A percentile compares a stretch with the other conserved stretches of the same genome.
phyloP scores from a whole-genome alignment of 1,284 basidiomycete species.

The Boletus mariae region DNA sequence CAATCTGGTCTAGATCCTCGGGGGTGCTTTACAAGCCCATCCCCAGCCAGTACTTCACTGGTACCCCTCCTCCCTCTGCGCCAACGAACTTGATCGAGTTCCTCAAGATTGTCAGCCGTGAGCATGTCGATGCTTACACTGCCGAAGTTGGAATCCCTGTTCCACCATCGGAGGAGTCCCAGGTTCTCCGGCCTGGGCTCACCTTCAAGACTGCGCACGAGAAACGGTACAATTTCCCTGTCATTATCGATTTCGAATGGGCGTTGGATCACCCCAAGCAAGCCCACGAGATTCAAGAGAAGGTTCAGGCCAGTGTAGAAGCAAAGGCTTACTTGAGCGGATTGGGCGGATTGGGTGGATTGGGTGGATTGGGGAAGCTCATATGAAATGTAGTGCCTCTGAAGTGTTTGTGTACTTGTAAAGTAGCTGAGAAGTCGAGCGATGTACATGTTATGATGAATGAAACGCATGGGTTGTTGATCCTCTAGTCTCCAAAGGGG shows the following conservation, averaged over 20 bases:
- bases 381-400: background rate
- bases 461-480: no score
- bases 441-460: no score
- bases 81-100: background rate
- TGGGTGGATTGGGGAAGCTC: background rate
- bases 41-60: conserved; percentile 6
- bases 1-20: background rate
- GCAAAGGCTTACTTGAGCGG: background rate
- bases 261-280: conserved; percentile 2
- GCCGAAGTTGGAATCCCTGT: background rate
- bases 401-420: background rate
- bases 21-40: conserved; percentile 7
- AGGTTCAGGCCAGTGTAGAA: background rate
- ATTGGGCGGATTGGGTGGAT: background rate
- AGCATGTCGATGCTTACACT: conserved; percentile 5
- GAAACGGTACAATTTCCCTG: conserved; percentile 1
- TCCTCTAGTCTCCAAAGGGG: no score
- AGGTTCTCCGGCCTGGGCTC: background rate
- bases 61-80: background rate
- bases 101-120: background rate
- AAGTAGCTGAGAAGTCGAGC: no score
- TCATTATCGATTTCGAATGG: conserved; percentile 10
- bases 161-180: background rate
- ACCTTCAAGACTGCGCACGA: background rate
- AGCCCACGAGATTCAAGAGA: background rate